phyloP scores from a whole-genome alignment of 225 moss, liverwort and hornwort species.

The Pseudisothecium myosuroides region DNA sequence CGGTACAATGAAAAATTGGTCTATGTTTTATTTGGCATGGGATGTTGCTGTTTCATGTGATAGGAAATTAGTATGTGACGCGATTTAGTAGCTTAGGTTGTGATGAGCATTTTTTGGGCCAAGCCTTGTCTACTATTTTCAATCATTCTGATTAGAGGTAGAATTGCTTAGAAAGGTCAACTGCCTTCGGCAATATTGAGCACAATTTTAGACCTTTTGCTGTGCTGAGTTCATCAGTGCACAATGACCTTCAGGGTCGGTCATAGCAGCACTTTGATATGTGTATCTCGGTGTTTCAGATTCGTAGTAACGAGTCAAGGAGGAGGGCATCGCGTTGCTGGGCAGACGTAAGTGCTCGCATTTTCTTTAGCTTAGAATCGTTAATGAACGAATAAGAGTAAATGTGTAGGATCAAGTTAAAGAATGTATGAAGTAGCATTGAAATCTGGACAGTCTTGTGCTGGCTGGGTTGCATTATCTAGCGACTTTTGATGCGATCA shows the following conservation, averaged over 20 bases:
- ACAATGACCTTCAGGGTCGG: not conserved
- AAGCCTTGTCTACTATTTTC: not conserved
- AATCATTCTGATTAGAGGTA: not conserved
- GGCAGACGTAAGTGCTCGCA: constrained; percentile 8
- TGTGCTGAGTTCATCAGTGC: not conserved
- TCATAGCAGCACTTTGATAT: not conserved
- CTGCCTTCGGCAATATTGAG: not conserved
- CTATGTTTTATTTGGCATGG: not conserved
- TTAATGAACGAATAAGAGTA: not conserved
- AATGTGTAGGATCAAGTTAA: not conserved
- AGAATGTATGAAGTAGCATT: not conserved
- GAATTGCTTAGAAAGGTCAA: not conserved
- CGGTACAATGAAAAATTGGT: not conserved
- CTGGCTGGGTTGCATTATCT: not conserved
- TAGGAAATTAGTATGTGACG: not conserved
- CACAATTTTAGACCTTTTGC: not conserved
- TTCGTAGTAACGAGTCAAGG: constrained; percentile 31
- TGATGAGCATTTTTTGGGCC: not conserved
- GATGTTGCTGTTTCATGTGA: not conserved
- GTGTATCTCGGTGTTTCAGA: not conserved
- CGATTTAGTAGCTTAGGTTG: not conserved
- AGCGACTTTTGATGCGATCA: not conserved
- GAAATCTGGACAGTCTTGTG: not conserved
- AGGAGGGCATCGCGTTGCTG: constrained; percentile 16
- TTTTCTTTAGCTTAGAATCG: not conserved